These are phyloP conservation scores for Eimeria zaria DNA, from an alignment of 169 alveolate genomes.

Conservation along the genomic window DNA sequence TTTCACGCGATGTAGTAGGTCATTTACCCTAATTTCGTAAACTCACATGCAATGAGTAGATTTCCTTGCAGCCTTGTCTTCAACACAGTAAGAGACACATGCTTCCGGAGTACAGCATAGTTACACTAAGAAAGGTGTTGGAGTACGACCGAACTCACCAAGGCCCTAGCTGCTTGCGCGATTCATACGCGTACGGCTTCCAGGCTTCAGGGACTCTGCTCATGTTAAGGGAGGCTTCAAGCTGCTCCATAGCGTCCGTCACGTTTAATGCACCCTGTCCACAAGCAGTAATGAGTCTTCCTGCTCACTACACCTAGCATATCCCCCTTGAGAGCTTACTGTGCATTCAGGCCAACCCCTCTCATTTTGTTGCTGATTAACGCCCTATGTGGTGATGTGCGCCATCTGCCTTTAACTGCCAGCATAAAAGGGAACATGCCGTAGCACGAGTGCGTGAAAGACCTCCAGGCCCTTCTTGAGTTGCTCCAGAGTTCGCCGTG, in stretches of 20 bases:
- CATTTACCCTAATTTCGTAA: constrained; percentile 87
- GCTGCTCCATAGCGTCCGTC: constrained; percentile 97
- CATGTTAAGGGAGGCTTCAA: constrained; percentile 89
- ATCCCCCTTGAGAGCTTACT: neutral
- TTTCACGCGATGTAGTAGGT: constrained; percentile 93
- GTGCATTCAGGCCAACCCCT: neutral
- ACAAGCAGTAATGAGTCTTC: neutral
- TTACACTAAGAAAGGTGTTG: neutral
- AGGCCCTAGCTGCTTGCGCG: constrained; percentile 94
- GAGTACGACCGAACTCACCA: constrained; percentile 88
- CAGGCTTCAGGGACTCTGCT: constrained; percentile 94
- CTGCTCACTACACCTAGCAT: neutral
- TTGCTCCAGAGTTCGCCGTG: constrained; percentile 94
- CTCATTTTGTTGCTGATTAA: neutral
- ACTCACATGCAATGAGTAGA: neutral
- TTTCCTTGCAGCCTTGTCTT: neutral
- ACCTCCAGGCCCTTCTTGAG: constrained; percentile 95
- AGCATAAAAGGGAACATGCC: neutral
- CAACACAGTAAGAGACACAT: neutral
- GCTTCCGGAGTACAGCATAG: neutral
- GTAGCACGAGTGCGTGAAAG: neutral
- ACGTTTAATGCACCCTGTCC: constrained; percentile 91
- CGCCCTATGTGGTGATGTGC: neutral
- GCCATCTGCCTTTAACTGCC: neutral
- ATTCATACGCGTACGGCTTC: constrained; percentile 95